These are phyloP conservation scores for Erysiphe pulchra DNA, from an alignment of 2,329 filamentous ascomycete genomes.

Conservation along the genomic window DNA sequence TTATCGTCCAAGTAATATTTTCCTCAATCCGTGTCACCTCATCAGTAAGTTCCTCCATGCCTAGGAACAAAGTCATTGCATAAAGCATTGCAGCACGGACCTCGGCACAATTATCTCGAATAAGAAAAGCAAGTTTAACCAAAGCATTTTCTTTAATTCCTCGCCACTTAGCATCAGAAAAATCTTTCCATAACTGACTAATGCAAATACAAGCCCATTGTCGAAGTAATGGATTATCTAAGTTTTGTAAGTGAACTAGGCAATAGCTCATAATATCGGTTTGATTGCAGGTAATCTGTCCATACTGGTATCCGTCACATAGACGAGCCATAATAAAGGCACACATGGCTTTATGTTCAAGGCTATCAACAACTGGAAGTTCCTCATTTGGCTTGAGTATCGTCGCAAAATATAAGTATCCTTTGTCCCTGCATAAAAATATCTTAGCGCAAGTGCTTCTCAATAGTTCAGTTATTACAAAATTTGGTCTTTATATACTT, in stretches of 20 bases:
- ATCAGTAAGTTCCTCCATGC: slow-evolving; percentile 76
- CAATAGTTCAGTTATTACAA: background rate
- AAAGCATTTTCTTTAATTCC: slow-evolving; percentile 72
- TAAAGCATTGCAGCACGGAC: slow-evolving; percentile 84
- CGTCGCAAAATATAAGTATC: slow-evolving; percentile 86
- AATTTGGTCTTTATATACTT: slow-evolving; percentile 21
- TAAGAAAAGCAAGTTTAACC: slow-evolving; percentile 51
- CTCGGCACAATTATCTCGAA: slow-evolving; percentile 70
- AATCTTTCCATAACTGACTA: slow-evolving; percentile 80
- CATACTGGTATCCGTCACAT: slow-evolving; percentile 81
- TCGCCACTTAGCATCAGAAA: slow-evolving; percentile 82
- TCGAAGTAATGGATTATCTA: slow-evolving; percentile 64
- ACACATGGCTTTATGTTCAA: slow-evolving; percentile 96
- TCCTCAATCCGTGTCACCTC: slow-evolving; percentile 83
- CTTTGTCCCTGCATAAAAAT: slow-evolving; percentile 36
- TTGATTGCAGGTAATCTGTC: slow-evolving; percentile 74
- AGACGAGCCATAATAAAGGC: slow-evolving; percentile 95
- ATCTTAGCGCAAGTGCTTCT: background rate
- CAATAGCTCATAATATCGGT: slow-evolving; percentile 80
- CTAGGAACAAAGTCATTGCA: slow-evolving; percentile 79
- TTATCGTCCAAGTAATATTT: slow-evolving; percentile 62
- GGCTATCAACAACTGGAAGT: slow-evolving; percentile 64
- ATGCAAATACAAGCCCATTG: slow-evolving; percentile 94
- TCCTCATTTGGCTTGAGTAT: slow-evolving; percentile 68
- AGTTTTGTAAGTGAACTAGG: slow-evolving; percentile 56